These are phyloP conservation scores for Calonectria hongkongensis DNA, from an alignment of 2,329 filamentous ascomycete species.

Conservation along the genomic window DNA sequence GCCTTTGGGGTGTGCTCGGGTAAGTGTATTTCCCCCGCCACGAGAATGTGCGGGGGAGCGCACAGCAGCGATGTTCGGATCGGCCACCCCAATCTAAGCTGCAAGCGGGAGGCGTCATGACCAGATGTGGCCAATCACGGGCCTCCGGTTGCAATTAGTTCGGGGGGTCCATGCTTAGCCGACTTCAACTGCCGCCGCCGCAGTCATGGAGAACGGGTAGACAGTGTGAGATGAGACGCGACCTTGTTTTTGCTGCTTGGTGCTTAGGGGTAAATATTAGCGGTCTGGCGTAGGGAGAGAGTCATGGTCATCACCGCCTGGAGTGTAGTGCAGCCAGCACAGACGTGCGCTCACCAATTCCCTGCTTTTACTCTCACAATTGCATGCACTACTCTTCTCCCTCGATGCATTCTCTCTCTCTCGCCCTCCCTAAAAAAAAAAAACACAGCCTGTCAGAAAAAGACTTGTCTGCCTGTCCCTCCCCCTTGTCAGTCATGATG, in stretches of 20 bases:
- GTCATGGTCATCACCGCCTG: no score
- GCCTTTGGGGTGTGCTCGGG: constrained; percentile 23
- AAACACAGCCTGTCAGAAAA: no score
- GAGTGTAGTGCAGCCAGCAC: no score
- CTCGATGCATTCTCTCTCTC: no score
- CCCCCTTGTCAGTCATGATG: constrained; percentile 8
- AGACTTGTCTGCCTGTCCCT: background rate
- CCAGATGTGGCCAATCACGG: constrained; percentile 27
- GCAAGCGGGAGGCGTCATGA: constrained; percentile 11
- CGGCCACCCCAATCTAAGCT: constrained; percentile 25
- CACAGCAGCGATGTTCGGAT: constrained; percentile 22
- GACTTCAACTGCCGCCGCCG: constrained; percentile 41
- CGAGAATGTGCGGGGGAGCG: constrained; percentile 15
- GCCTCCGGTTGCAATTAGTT: constrained; percentile 25
- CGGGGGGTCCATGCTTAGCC: constrained; percentile 34
- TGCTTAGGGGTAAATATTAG: no score
- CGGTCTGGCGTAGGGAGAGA: no score
- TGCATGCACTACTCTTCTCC: no score
- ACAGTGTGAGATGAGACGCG: background rate
- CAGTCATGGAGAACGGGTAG: background rate
- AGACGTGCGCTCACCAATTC: no score
- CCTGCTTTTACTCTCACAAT: no score
- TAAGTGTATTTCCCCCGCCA: constrained; percentile 44
- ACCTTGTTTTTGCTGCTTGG: no score
- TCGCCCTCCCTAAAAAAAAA: no score